These are phyloP conservation scores for Aspergillus japonicus DNA, from an alignment of 2,329 filamentous ascomycete species.

Conservation along the genomic window DNA sequence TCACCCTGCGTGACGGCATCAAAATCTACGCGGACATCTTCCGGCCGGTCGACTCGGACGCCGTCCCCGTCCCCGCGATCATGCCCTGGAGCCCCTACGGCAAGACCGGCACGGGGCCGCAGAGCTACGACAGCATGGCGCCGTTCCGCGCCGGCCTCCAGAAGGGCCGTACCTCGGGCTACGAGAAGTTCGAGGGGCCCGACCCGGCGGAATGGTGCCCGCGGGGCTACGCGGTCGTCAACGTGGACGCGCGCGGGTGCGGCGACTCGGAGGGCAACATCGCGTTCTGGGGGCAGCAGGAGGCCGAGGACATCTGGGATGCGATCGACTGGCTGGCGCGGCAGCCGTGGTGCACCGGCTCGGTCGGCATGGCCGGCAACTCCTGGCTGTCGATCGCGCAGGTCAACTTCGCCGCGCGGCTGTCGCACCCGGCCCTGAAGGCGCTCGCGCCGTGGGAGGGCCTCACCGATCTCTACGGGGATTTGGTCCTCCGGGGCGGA, in stretches of 20 bases:
- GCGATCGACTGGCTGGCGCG: slow-evolving; percentile 21
- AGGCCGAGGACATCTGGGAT: slow-evolving; percentile 29
- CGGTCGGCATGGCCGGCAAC: slow-evolving; percentile 20
- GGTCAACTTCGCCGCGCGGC: slow-evolving; percentile 14
- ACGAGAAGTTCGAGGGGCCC: slow-evolving; percentile 26
- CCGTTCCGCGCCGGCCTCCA: slow-evolving; percentile 8
- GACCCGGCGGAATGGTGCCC: slow-evolving; percentile 32
- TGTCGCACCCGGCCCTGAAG: slow-evolving; percentile 18
- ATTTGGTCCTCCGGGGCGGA: slow-evolving; percentile 20
- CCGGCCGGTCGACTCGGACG: slow-evolving; percentile 17
- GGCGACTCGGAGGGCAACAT: slow-evolving; percentile 30
- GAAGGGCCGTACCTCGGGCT: slow-evolving; percentile 10
- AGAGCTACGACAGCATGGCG: slow-evolving; percentile 15
- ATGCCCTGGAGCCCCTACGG: slow-evolving; percentile 27
- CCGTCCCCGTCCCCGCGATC: slow-evolving; percentile 25
- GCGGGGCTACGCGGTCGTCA: slow-evolving; percentile 32
- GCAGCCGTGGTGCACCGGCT: slow-evolving; percentile 26
- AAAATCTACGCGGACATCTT: slow-evolving; percentile 28
- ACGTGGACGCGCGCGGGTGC: slow-evolving; percentile 29
- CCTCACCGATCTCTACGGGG: slow-evolving; percentile 17
- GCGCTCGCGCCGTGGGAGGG: slow-evolving; percentile 26
- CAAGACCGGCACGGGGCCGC: slow-evolving; percentile 22
- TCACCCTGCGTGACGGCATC: slow-evolving; percentile 28
- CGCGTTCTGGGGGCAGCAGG: slow-evolving; percentile 23
- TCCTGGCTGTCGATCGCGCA: slow-evolving; percentile 19